These are phyloP conservation scores for Alternaria dauci DNA, from an alignment of 2,329 filamentous ascomycete species.

Conservation along the genomic window DNA sequence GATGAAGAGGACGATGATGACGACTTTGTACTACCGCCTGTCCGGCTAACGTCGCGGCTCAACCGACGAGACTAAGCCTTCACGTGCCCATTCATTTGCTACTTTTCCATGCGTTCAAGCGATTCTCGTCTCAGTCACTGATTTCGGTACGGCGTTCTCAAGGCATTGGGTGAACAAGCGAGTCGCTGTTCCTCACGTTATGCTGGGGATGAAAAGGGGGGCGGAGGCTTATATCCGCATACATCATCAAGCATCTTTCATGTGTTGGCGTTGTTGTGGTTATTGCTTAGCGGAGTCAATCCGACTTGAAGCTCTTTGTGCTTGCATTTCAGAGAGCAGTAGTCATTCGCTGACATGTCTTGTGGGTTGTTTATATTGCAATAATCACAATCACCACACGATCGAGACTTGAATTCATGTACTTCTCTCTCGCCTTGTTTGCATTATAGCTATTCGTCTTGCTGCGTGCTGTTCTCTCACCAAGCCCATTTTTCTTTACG, in stretches of 20 bases:
- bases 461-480: neutral
- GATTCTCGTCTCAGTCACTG: conserved; percentile 25
- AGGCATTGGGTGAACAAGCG: conserved; percentile 4
- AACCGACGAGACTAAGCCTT: conserved; percentile 18
- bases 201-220: conserved; percentile 10
- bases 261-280: neutral
- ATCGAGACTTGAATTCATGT: neutral
- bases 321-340: neutral
- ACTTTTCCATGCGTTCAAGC: conserved; percentile 42
- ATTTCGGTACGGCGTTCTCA: conserved; percentile 20
- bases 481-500: neutral
- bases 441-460: neutral
- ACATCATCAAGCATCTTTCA: neutral
- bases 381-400: neutral
- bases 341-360: neutral
- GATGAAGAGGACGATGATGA: conserved; percentile 47
- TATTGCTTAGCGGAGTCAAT: neutral
- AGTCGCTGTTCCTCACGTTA: neutral
- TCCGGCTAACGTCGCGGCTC: conserved; percentile 47
- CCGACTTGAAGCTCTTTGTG: neutral
- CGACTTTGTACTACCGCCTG: conserved; percentile 48
- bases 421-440: neutral
- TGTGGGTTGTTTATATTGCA: neutral
- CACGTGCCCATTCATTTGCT: conserved; percentile 10
- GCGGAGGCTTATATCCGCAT: neutral